Evolutionary conservation across 1,139 yeast species (phyloP).

Genomic region (Saccharomycopsis phalli): DNA sequence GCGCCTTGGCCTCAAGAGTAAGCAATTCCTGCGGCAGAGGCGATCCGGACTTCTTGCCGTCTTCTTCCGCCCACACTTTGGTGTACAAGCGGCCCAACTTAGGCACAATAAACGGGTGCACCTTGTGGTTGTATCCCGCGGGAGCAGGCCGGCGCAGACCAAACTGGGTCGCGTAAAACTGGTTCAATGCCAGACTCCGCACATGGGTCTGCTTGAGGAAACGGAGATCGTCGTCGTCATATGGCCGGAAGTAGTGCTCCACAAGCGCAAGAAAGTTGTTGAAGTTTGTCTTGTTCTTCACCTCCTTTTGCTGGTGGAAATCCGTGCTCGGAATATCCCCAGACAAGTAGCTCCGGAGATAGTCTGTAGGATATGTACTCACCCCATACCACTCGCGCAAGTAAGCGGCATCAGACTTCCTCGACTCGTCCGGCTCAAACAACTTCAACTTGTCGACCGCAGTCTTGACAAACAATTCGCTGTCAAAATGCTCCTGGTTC

Average conservation of each 20-base stretch:
- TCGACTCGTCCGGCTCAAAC: conserved; percentile 45
- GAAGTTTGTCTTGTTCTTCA: conserved; percentile 87
- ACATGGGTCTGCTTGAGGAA: conserved; percentile 56
- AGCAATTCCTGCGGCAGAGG: conserved; percentile 26
- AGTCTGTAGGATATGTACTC: conserved; percentile 76
- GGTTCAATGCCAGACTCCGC: conserved; percentile 41
- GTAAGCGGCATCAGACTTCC: conserved; percentile 54
- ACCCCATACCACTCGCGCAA: conserved; percentile 77
- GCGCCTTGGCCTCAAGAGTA: conserved; percentile 28
- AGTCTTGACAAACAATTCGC: conserved; percentile 61
- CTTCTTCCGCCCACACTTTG: conserved; percentile 84
- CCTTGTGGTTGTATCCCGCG: conserved; percentile 46
- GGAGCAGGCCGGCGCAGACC: background rate
- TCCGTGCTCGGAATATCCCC: conserved; percentile 85
- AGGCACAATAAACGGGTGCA: conserved; percentile 69
- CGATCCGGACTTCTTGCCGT: conserved; percentile 34
- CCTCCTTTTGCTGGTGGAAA: conserved; percentile 68
- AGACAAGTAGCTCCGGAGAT: conserved; percentile 67
- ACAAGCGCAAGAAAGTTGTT: conserved; percentile 78
- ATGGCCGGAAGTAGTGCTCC: conserved; percentile 76
- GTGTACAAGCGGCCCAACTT: conserved; percentile 76
- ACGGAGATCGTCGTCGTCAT: conserved; percentile 70
- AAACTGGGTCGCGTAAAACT: conserved; percentile 16
- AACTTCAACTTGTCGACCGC: conserved; percentile 62
- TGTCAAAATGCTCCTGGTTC: conserved; percentile 39